These are phyloP conservation scores for Sordariomycetes sp. DNA, from an alignment of 2,329 filamentous ascomycete genomes.

Conservation along the genomic window DNA sequence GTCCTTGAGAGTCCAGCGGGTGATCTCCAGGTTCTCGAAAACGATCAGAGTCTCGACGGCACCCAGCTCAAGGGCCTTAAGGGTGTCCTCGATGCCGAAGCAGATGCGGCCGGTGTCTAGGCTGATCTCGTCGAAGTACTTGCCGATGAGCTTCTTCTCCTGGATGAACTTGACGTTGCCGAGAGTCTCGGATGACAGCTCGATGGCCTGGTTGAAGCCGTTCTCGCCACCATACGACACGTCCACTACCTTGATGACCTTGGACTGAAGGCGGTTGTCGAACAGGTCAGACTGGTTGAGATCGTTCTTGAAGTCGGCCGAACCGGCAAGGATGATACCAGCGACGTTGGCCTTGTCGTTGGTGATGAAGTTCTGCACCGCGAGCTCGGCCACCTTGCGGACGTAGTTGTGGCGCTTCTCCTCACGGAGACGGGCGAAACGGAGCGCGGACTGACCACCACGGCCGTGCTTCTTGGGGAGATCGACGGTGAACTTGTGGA, in stretches of 20 bases:
- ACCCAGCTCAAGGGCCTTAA: conserved; percentile 92
- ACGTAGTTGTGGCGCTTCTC: conserved; percentile 99
- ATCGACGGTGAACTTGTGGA: conserved; percentile 98
- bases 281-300: conserved; percentile 97
- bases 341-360: conserved; percentile 97
- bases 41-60: conserved; percentile 91
- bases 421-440: conserved; percentile 98
- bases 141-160: conserved; percentile 98
- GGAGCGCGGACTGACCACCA: conserved; percentile 98
- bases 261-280: conserved; percentile 76
- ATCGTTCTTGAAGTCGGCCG: conserved; percentile 99
- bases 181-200: conserved; percentile 85
- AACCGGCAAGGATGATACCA: conserved; percentile 88
- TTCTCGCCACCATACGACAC: conserved; percentile 98
- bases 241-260: conserved; percentile 99
- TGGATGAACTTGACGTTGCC: conserved; percentile 99
- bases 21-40: conserved; percentile 94
- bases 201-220: conserved; percentile 98
- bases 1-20: conserved; percentile 78
- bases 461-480: conserved; percentile 99
- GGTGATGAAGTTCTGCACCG: conserved; percentile 98
- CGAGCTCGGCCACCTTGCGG: conserved; percentile 93
- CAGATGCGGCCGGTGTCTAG: conserved; percentile 94
- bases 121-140: conserved; percentile 98
- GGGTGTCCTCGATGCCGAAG: conserved; percentile 94